Evolutionary conservation across 148 eudicot species (phyloP), one percentile per base, ranked within the genome.

Genomic region (Silene conica): DNA sequence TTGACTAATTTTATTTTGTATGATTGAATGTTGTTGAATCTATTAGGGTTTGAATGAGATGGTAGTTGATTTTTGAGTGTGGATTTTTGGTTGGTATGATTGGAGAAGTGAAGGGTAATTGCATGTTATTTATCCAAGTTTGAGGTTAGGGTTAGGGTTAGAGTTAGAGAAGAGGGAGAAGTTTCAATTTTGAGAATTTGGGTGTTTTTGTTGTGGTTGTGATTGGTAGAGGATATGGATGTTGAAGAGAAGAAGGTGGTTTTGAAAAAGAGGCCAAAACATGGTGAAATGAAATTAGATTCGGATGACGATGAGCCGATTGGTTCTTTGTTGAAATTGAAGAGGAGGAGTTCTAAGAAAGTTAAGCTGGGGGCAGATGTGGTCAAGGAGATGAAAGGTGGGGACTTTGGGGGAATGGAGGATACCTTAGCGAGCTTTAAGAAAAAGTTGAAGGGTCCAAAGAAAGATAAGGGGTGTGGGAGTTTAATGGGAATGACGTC

Each of bases 291-390:
- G 18, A 80, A 80, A 67, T 63, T 83, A 20, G 91, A 81, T 85
- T 86, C 96, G 10, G 99, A 82, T 34, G 97, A 89, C 48, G 92
- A 92, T 67, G 99, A 92, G 82, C 91, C 95, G 19, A 92, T 96
- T 83, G 85, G 91, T 75, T 60, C 87, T 25, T 76, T 92, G 79
- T 81, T 92, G 31, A 92, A 87, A 86, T 55, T 85, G 78, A 96
- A 90, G 77, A 80, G 78, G 76, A 87, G 65, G 65, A 83, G 79
- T 55, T 57, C 77, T 13, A 92, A 87, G 81, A 92, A 82, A 83
- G 79, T 43, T 59, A 92, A 86, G 89, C 71, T 76, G 69, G 88
- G 75, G 54, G 71, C 11, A 10, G 74, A 81, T 74, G 81, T 69
- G 61, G 69, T 74, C 21, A 75, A 70, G 83, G 77, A 55, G 55